Percentiles rank a stretch among this genome's conserved stretches.
Evolutionary conservation across 2,329 filamentous ascomycete species (phyloP).

Genomic region (Apiospora saccharicola): DNA sequence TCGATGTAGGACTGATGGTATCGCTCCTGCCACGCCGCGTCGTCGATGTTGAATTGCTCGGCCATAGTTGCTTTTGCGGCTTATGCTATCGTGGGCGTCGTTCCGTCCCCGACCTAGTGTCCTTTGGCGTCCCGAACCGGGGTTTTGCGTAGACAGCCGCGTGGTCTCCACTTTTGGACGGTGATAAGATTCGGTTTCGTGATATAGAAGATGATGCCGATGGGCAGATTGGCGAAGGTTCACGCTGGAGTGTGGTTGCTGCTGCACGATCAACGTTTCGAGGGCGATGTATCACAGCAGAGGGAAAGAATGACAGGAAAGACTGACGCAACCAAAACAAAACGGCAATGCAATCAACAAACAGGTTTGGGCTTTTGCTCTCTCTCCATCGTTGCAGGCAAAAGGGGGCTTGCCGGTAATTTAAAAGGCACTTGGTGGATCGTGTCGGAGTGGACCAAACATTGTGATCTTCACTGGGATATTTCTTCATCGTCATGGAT

Average conservation of each 20-base stretch:
- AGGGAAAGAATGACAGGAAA: background rate
- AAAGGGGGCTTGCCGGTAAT: background rate
- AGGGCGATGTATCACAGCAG: background rate
- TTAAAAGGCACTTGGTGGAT: background rate
- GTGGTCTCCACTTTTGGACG: too few species aligned
- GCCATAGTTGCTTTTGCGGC: background rate
- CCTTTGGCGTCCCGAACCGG: too few species aligned
- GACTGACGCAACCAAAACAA: background rate
- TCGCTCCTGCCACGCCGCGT: background rate
- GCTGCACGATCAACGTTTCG: background rate
- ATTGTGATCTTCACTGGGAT: conserved; percentile 4
- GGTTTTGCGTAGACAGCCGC: too few species aligned
- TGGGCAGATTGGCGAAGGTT: background rate
- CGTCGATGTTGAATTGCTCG: background rate
- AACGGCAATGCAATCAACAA: background rate
- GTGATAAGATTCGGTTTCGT: background rate
- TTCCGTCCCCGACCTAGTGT: background rate
- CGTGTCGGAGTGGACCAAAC: background rate
- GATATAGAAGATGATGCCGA: background rate
- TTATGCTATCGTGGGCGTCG: too few species aligned
- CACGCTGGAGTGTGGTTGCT: background rate
- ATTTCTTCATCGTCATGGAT: background rate
- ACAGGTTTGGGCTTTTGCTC: background rate
- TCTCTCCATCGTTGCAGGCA: background rate
- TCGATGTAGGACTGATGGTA: background rate